A percentile compares a stretch with the other conserved stretches of the same genome.
These are phyloP conservation scores for Tuber indicum DNA, from an alignment of 495 filamentous ascomycete genomes.

Conservation along the genomic window DNA sequence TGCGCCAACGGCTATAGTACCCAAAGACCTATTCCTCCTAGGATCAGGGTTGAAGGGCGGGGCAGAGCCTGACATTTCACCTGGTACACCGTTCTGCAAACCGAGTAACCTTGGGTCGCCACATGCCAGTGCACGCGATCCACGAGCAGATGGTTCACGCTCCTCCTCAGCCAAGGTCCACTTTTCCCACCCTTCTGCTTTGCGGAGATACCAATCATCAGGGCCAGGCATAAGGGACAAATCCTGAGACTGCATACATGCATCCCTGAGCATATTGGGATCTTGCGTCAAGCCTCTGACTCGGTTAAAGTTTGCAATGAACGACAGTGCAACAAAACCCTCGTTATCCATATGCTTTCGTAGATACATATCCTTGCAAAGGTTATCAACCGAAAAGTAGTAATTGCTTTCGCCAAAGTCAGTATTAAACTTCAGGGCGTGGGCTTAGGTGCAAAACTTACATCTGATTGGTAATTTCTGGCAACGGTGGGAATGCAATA, in stretches of 20 bases:
- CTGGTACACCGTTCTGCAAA: slow-evolving; percentile 23
- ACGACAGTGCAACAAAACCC: slow-evolving; percentile 72
- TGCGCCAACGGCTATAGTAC: slow-evolving; percentile 20
- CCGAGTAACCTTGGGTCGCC: slow-evolving; percentile 14
- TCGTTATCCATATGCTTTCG: slow-evolving; percentile 88
- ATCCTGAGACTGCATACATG: slow-evolving; percentile 60
- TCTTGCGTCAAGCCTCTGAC: slow-evolving; percentile 70
- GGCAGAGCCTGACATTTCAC: slow-evolving; percentile 39
- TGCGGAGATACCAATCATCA: slow-evolving; percentile 73
- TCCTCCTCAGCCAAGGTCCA: slow-evolving; percentile 64
- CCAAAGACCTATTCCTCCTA: slow-evolving; percentile 21
- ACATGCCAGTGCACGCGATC: slow-evolving; percentile 15
- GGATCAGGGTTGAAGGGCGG: slow-evolving; percentile 32
- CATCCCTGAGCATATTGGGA: slow-evolving; percentile 63
- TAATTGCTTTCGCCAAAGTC: slow-evolving; percentile 54
- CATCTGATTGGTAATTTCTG: slow-evolving; percentile 62
- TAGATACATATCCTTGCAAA: slow-evolving; percentile 88
- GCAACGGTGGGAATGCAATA: slow-evolving; percentile 49
- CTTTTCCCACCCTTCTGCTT: slow-evolving; percentile 66
- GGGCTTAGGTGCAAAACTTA: slow-evolving; percentile 41
- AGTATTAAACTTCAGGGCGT: slow-evolving; percentile 23
- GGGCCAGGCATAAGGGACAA: slow-evolving; percentile 64
- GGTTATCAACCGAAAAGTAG: slow-evolving; percentile 93
- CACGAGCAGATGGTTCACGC: slow-evolving; percentile 52
- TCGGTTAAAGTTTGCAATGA: slow-evolving; percentile 78